Conservation (phyloP, 1,284 basidiomycete genomes). For the Fistulinella staudtii region DNA sequence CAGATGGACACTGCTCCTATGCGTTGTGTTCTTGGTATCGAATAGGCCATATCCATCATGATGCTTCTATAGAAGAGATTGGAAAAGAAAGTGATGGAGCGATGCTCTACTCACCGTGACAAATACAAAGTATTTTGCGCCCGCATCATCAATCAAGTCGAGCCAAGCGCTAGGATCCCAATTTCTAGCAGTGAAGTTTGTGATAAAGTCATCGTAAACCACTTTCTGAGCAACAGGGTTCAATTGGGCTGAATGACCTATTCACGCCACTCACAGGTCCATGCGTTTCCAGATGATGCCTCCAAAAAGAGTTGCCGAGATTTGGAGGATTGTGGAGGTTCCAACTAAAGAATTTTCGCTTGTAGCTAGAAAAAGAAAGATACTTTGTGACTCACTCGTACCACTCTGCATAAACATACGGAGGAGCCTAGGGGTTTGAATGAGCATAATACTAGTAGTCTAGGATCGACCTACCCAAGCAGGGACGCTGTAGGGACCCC, state of each 20-base stretch:
- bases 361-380: neutral
- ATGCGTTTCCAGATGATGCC: slow-evolving; percentile 47
- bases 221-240: slow-evolving; percentile 34
- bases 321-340: neutral
- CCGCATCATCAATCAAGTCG: slow-evolving; percentile 50
- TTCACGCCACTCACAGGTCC: slow-evolving; percentile 37
- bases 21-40: slow-evolving; percentile 48
- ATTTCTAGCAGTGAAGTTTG: slow-evolving; percentile 46
- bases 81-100: neutral
- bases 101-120: slow-evolving; percentile 40
- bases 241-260: neutral
- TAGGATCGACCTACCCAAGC: neutral
- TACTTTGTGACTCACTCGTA: slow-evolving; percentile 38
- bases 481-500: slow-evolving; percentile 47
- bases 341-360: neutral
- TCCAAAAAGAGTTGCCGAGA: slow-evolving; percentile 20
- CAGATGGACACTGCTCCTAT: slow-evolving; percentile 47
- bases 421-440: slow-evolving; percentile 35
- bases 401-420: slow-evolving; percentile 52
- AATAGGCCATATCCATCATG: slow-evolving; percentile 52
- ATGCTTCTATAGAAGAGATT: slow-evolving; percentile 38
- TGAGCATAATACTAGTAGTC: neutral
- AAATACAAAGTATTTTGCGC: slow-evolving; percentile 61
- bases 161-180: slow-evolving; percentile 56
- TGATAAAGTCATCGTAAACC: slow-evolving; percentile 57